Evolutionary conservation across 352 stramenopile genomes (phyloP).

Genomic region (Thalassiosira livingstoniorum): DNA sequence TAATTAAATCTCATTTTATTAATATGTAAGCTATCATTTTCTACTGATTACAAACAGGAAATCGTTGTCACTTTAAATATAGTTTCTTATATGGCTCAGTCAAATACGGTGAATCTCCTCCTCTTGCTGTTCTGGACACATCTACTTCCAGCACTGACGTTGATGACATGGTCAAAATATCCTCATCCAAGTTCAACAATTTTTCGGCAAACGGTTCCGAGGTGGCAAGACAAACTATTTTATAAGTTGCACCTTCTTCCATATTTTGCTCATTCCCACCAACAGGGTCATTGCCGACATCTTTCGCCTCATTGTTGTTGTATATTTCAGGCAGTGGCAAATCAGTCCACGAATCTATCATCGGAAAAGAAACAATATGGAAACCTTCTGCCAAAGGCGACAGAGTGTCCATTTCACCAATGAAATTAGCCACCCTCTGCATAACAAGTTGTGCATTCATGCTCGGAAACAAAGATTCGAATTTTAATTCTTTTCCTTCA

Average conservation of each 20-base stretch:
- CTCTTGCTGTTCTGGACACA: slow-evolving; percentile 41
- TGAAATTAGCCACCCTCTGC: slow-evolving; percentile 46
- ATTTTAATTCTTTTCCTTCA: background rate
- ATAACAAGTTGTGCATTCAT: slow-evolving; percentile 30
- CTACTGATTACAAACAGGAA: no score
- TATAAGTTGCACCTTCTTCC: slow-evolving; percentile 26
- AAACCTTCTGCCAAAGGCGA: slow-evolving; percentile 60
- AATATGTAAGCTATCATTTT: no score
- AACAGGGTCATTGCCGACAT: background rate
- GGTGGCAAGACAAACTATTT: slow-evolving; percentile 51
- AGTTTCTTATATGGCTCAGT: slow-evolving; percentile 55
- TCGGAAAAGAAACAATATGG: slow-evolving; percentile 64
- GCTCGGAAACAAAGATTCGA: slow-evolving; percentile 42
- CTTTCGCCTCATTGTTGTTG: background rate
- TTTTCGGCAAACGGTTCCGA: slow-evolving; percentile 57
- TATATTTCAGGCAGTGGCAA: slow-evolving; percentile 27
- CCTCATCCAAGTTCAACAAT: slow-evolving; percentile 56
- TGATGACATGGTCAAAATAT: slow-evolving; percentile 49
- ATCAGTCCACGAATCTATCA: slow-evolving; percentile 46
- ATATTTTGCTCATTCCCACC: slow-evolving; percentile 4
- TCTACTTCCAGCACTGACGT: slow-evolving; percentile 56
- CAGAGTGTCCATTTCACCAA: slow-evolving; percentile 38
- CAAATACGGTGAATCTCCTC: slow-evolving; percentile 52
- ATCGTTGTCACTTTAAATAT: slow-evolving; percentile 41
- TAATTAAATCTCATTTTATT: no score